Evolutionary conservation across 1,284 basidiomycete genomes (phyloP).

Genomic region (Xerocomus nothofagi): DNA sequence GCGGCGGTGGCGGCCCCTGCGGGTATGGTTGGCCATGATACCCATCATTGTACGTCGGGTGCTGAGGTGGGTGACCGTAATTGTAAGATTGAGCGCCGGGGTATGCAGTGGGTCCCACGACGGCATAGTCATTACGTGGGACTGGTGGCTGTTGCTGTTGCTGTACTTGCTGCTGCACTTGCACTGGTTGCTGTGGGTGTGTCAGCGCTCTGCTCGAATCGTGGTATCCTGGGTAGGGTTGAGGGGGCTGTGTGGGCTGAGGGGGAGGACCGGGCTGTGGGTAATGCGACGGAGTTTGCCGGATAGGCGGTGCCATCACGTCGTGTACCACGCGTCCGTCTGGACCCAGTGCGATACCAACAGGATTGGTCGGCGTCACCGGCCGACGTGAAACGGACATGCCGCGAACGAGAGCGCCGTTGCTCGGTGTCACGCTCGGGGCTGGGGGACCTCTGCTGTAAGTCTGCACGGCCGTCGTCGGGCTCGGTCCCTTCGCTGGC

Average conservation of each 20-base stretch:
- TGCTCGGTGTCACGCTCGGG: slow-evolving; percentile 6
- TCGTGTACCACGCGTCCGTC: slow-evolving; percentile 36
- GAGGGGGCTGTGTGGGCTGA: slow-evolving; percentile 20
- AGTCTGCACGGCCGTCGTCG: slow-evolving; percentile 17
- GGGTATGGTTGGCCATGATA: slow-evolving; percentile 17
- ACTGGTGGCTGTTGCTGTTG: background rate
- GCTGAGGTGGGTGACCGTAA: slow-evolving; percentile 23
- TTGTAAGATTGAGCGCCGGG: slow-evolving; percentile 8
- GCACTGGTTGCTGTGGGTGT: slow-evolving; percentile 16
- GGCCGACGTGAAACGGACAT: slow-evolving; percentile 20
- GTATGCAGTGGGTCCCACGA: slow-evolving; percentile 16
- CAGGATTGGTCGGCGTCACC: slow-evolving; percentile 31
- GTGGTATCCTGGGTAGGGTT: slow-evolving; percentile 23
- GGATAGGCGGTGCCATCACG: slow-evolving; percentile 24
- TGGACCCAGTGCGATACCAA: slow-evolving; percentile 32
- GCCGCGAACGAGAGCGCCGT: slow-evolving; percentile 12
- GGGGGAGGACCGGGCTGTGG: slow-evolving; percentile 12
- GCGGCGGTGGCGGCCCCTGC: slow-evolving; percentile 16
- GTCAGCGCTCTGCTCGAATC: slow-evolving; percentile 19
- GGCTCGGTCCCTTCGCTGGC: slow-evolving; percentile 25
- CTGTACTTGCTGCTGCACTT: slow-evolving; percentile 7
- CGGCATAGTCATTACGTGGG: slow-evolving; percentile 25
- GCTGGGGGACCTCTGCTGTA: slow-evolving; percentile 28
- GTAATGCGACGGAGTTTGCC: slow-evolving; percentile 15
- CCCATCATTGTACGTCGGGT: slow-evolving; percentile 16